Evolutionary conservation across 768 basidiomycete genomes (phyloP).

Genomic region (Tulasnella sp.): DNA sequence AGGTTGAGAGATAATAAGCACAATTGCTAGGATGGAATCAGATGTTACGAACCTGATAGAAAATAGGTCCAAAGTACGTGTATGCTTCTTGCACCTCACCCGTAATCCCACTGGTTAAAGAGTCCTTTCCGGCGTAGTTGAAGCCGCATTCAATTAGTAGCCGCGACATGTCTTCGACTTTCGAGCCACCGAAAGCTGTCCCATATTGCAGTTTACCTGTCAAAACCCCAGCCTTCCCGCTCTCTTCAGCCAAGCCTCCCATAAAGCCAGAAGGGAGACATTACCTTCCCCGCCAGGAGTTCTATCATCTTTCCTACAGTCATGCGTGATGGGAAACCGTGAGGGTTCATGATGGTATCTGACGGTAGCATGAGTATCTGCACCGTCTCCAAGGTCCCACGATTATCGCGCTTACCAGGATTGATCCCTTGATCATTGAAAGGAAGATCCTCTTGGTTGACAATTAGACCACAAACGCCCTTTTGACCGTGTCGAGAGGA

Average conservation of each 20-base stretch:
- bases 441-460: slow-evolving; percentile 98
- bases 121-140: slow-evolving; percentile 98
- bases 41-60: slow-evolving; percentile 73
- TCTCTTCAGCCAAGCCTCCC: background rate
- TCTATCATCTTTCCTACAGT: slow-evolving; percentile 99
- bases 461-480: slow-evolving; percentile 96
- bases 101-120: slow-evolving; percentile 96
- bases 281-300: slow-evolving; percentile 84
- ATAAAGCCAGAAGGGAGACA: background rate
- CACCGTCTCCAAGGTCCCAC: background rate
- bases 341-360: slow-evolving; percentile 99
- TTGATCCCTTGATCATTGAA: slow-evolving; percentile 97
- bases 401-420: slow-evolving; percentile 46
- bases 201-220: slow-evolving; percentile 85
- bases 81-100: slow-evolving; percentile 95
- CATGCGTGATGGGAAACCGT: slow-evolving; percentile 98
- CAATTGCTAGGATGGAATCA: slow-evolving; percentile 8
- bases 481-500: slow-evolving; percentile 97
- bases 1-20: background rate
- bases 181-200: slow-evolving; percentile 95
- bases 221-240: slow-evolving; percentile 74
- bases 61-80: slow-evolving; percentile 97
- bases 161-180: slow-evolving; percentile 98
- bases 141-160: slow-evolving; percentile 93
- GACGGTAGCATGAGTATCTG: slow-evolving; percentile 18